Base-by-base conservation (phyloP, 2,329 filamentous ascomycete genomes). In the Gremmenia infestans region DNA sequence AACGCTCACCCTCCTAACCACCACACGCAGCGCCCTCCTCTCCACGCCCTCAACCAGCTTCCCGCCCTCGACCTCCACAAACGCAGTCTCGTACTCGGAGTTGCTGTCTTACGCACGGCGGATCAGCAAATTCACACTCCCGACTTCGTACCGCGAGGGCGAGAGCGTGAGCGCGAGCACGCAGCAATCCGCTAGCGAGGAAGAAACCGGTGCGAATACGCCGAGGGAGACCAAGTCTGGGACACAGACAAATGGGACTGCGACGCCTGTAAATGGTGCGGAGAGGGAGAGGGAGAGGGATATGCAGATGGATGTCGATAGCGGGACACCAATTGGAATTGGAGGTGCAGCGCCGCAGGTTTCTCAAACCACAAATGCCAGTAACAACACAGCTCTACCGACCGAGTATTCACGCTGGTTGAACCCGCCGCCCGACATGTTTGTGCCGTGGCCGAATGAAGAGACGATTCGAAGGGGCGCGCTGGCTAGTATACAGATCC, bases 81-180 rank as follows among this genome's bases (percentile, higher is more conserved):
- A 76, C 67, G 72, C 77, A 9, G 80, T 94, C 50, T 80, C 80
- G 3, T 89, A 91, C 67, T 79, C 84, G 46, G 86, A 92, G 63
- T 81, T 95, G 0, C 83, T 95, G 22, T 80, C 78, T 59, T 94
- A 90, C 69, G 90, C 89, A 22, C 86, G 87, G 45, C 85, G 86
- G 61, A 94, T 95, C 67, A 88, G 86, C 70, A 88, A 86, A 69
- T 91, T 86, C 61, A 93, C 90, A 0, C 79, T 91, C 12, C 89
- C 90, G 0, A 60, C 64, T 8, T 65, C 60, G 14, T 65, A 63
- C 35, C 56, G 67, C 37, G 65, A 67, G 45, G 14, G 50, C 4
- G 61, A 64, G n/a, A n/a, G n/a, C n/a, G n/a, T n/a, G 22, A 45
- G 40, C n/a, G 36, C 36, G 12, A 54, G 50, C n/a, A 48, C 28